Evolutionary conservation across 2,329 filamentous ascomycete species (phyloP).

Genomic region (Orbilia brochopaga): DNA sequence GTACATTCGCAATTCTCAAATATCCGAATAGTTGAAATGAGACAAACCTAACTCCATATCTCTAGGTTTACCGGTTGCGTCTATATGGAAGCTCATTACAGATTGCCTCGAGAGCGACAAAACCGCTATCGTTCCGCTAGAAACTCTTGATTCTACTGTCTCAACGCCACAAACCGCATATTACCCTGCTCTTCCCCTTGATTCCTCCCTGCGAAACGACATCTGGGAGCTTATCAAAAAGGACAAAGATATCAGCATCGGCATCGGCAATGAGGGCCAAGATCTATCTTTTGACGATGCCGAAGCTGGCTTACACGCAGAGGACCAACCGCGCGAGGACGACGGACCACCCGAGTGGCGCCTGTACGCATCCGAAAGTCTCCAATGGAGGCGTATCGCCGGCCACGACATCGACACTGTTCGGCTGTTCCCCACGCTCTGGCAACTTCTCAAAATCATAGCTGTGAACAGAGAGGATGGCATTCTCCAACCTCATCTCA

Average conservation of each 20-base stretch:
- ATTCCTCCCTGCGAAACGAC: conserved; percentile 25
- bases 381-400: conserved; percentile 43
- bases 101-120: conserved; percentile 35
- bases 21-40: background rate
- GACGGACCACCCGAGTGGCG: conserved; percentile 24
- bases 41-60: background rate
- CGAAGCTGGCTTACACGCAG: conserved; percentile 24
- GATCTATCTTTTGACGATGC: conserved; percentile 45
- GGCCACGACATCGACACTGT: conserved; percentile 46
- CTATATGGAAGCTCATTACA: conserved; percentile 44
- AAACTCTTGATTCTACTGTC: conserved; percentile 39
- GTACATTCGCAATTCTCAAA: background rate
- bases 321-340: conserved; percentile 11
- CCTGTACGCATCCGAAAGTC: conserved; percentile 37
- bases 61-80: conserved; percentile 37
- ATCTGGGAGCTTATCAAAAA: conserved; percentile 33
- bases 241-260: conserved; percentile 37
- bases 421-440: conserved; percentile 39
- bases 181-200: conserved; percentile 35
- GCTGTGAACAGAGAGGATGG: conserved; percentile 42
- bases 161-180: conserved; percentile 40
- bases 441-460: conserved; percentile 48
- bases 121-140: conserved; percentile 26
- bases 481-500: conserved; percentile 35
- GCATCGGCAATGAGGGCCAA: conserved; percentile 35